Evolutionary conservation across 2,329 filamentous ascomycete species (phyloP).

Genomic region (Fusarium paranaense): DNA sequence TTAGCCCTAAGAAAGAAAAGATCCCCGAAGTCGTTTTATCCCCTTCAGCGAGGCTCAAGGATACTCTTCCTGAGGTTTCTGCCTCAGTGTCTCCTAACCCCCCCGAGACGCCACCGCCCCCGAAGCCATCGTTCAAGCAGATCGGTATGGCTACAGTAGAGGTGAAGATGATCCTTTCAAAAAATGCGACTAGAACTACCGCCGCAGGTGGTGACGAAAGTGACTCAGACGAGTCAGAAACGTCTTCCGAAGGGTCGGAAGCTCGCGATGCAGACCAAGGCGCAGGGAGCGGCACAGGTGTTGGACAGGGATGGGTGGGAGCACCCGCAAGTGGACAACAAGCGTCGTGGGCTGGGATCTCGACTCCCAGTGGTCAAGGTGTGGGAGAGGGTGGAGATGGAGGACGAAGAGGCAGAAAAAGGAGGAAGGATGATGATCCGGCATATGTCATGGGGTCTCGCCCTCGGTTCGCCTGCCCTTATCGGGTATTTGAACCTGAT

Average conservation of each 20-base stretch:
- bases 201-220: neutral
- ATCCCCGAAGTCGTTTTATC: neutral
- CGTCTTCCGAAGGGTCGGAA: neutral
- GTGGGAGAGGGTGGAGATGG: neutral
- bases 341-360: neutral
- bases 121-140: neutral
- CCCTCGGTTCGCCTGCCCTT: neutral
- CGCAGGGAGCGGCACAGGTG: neutral
- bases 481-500: neutral
- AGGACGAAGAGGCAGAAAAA: neutral
- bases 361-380: neutral
- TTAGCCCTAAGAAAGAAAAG: neutral
- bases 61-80: neutral
- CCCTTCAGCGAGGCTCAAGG: neutral
- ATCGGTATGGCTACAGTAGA: neutral
- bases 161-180: neutral
- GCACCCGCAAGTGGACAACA: neutral
- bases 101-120: neutral
- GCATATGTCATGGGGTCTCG: neutral
- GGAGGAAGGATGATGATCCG: neutral
- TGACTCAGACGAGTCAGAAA: neutral
- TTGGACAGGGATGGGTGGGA: neutral
- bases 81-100: neutral
- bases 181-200: too few relatives aligned
- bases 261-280: neutral